Conservation (phyloP, 2,329 filamentous ascomycete genomes). For the Colletotrichum siamense region DNA sequence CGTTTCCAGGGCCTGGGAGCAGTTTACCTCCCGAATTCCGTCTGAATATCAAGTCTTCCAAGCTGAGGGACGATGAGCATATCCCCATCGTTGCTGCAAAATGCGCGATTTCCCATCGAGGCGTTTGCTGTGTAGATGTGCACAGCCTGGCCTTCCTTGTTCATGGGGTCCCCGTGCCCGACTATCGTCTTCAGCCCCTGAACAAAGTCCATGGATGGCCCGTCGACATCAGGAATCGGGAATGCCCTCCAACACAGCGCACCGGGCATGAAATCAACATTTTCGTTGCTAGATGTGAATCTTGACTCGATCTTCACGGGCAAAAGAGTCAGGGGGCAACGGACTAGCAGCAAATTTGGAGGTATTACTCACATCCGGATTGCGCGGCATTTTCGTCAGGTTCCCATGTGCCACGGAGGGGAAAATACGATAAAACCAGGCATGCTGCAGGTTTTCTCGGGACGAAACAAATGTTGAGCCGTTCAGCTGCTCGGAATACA, state of each 20-base stretch:
- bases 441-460: conserved; percentile 22
- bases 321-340: not conserved
- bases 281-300: conserved; percentile 44
- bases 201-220: conserved; percentile 44
- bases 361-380: conserved; percentile 10
- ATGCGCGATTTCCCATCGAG: conserved; percentile 49
- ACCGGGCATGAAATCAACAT: conserved; percentile 42
- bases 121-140: conserved; percentile 54
- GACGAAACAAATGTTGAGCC: conserved; percentile 40
- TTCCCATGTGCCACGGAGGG: conserved; percentile 30
- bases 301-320: conserved; percentile 29
- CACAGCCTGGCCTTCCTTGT: conserved; percentile 52
- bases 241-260: conserved; percentile 48
- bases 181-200: conserved; percentile 54
- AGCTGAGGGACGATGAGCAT: conserved; percentile 68
- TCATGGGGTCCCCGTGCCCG: conserved; percentile 55
- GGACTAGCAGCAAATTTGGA: not conserved
- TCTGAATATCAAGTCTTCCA: conserved; percentile 68
- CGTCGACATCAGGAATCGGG: conserved; percentile 11
- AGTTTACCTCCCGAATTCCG: conserved; percentile 62
- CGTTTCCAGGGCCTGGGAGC: conserved; percentile 9
- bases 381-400: conserved; percentile 10
- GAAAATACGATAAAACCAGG: conserved; percentile 36
- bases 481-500: conserved; percentile 55
- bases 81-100: conserved; percentile 66